phyloP scores from a whole-genome alignment of 805 yeast genomes.

The Candida silvicultrix region DNA sequence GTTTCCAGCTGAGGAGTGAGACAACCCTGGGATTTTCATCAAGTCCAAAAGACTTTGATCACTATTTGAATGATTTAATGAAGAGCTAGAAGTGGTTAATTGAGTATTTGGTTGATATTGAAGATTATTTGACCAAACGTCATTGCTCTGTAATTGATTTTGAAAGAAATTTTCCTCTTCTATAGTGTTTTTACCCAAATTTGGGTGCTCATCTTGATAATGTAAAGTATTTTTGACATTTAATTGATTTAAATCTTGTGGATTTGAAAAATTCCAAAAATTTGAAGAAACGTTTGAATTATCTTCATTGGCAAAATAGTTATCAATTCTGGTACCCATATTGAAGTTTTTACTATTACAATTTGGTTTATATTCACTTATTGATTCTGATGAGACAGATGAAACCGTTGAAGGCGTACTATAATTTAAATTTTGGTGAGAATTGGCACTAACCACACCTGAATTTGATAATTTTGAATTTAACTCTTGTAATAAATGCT shows the following conservation, averaged over 20 bases:
- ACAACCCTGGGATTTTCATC: not conserved
- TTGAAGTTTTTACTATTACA: not conserved
- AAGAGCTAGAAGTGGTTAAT: not conserved
- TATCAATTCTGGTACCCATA: not conserved
- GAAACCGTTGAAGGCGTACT: constrained; percentile 3
- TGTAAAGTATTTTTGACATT: not conserved
- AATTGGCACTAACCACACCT: not conserved
- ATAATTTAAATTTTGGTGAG: not conserved
- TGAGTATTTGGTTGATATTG: not conserved
- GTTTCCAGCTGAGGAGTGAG: not conserved
- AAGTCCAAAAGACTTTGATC: not conserved
- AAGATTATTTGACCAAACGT: not conserved
- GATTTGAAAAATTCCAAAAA: not conserved
- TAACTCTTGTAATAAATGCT: not conserved
- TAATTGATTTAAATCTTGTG: not conserved
- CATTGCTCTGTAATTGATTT: not conserved
- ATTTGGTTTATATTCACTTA: not conserved
- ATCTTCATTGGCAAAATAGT: not conserved
- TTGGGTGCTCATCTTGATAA: not conserved
- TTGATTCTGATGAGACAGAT: constrained; percentile 4
- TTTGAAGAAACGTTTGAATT: not conserved
- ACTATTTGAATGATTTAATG: not conserved
- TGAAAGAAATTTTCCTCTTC: not conserved
- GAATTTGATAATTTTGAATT: not conserved
- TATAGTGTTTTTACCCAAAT: not conserved